These are phyloP conservation scores for Scedosporium boydii DNA, from an alignment of 2,329 filamentous ascomycete genomes.

Conservation along the genomic window DNA sequence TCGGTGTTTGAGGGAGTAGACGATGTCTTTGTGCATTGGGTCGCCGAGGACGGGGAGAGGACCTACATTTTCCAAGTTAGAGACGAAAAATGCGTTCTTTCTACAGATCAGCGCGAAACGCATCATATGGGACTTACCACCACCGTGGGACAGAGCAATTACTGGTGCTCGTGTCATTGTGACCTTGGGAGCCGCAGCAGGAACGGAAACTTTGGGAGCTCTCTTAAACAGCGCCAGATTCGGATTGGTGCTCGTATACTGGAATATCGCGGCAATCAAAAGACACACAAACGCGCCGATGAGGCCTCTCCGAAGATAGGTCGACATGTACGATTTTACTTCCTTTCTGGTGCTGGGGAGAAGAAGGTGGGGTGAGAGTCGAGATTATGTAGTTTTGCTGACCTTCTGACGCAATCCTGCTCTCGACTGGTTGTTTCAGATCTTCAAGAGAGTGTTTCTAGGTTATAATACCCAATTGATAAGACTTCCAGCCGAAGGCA, in stretches of 20 bases:
- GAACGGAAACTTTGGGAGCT: neutral
- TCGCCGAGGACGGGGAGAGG: constrained; percentile 51
- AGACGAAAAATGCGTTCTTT: neutral
- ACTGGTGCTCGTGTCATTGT: constrained; percentile 33
- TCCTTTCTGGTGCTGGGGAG: neutral
- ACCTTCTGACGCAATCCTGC: neutral
- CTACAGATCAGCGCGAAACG: neutral
- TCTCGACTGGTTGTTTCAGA: no score
- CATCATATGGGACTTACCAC: constrained; percentile 22
- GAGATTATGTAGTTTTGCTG: neutral
- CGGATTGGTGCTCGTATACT: neutral
- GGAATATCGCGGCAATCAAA: neutral
- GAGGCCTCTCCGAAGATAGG: constrained; percentile 1
- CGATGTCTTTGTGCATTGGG: constrained; percentile 39
- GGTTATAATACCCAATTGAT: no score
- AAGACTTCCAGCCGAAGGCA: no score
- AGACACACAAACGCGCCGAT: constrained; percentile 3
- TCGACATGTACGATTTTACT: neutral
- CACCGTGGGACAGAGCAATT: constrained; percentile 40
- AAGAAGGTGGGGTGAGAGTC: neutral
- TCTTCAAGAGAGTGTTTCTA: no score
- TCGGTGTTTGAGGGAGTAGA: constrained; percentile 38
- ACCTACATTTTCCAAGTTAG: constrained; percentile 19
- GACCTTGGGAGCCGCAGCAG: neutral
- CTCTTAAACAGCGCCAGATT: neutral